These are phyloP conservation scores for Peronospora farinosa DNA, from an alignment of 352 stramenopile genomes.

Conservation along the genomic window DNA sequence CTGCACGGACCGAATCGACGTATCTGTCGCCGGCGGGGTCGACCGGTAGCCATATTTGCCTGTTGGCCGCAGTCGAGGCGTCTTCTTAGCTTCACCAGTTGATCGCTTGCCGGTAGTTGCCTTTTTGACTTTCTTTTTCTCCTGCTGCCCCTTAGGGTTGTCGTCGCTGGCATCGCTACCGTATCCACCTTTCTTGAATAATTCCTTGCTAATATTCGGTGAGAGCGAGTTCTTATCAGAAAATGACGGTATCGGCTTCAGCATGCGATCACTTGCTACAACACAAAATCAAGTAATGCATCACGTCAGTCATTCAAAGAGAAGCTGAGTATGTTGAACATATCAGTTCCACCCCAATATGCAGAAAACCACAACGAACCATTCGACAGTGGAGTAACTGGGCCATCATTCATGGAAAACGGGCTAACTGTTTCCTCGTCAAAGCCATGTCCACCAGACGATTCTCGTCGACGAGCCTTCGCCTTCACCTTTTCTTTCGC, in stretches of 20 bases:
- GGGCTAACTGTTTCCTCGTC: conserved; percentile 40
- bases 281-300: conserved; percentile 2
- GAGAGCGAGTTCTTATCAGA: conserved; percentile 44
- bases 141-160: conserved; percentile 22
- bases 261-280: conserved; percentile 54
- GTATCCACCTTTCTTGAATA: conserved; percentile 41
- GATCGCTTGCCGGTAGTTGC: conserved; percentile 15
- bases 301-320: conserved; percentile 5
- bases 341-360: background rate
- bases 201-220: conserved; percentile 43
- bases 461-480: conserved; percentile 33
- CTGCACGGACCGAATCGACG: conserved; percentile 38
- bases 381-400: conserved; percentile 66
- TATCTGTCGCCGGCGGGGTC: conserved; percentile 31
- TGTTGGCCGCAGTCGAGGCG: conserved; percentile 22
- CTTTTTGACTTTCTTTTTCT: conserved; percentile 34
- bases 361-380: conserved; percentile 24
- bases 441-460: conserved; percentile 42
- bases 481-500: conserved; percentile 22
- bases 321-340: background rate
- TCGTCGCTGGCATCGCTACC: conserved; percentile 29
- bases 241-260: conserved; percentile 52
- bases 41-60: conserved; percentile 51
- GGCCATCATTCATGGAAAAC: conserved; percentile 51
- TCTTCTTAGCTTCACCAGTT: conserved; percentile 23